Evolutionary conservation across 352 stramenopile species (phyloP), one percentile per base, ranked within the genome.

Genomic region (Peronospora farinosa): DNA sequence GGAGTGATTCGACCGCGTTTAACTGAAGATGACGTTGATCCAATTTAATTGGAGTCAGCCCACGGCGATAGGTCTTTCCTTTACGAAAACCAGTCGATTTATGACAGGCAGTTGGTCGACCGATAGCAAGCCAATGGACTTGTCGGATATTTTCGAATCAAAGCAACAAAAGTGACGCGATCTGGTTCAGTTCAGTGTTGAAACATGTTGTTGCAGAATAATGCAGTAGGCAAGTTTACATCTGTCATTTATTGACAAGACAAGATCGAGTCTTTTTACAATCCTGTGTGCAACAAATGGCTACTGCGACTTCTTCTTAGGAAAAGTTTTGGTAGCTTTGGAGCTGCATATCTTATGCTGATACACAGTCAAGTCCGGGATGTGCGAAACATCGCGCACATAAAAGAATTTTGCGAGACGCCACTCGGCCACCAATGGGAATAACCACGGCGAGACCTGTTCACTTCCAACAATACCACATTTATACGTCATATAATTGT

Each of bases 351-450:
- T 42, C 57, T 88, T 63, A 63, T 89, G 61, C 45, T 92, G 78
- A 59, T 74, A 82, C n/a, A 90, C 63, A 38, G 84, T 85, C 57
- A 93, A 54, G 53, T 93, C 80, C 8, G 74, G 67, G 32, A 93
- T 88, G 56, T 76, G 60, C 8, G 83, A 87, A 51, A 82, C 74
- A 43, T 93, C 83, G 7, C 80, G 80, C 28, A 92, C 48, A 62
- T 78, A 88, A 31, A 90, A 74, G 35, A 72, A 70, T 47, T 78
- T 74, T 2, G 65, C 78, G 17, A 90, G 21, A 5, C 51, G 35
- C 32, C 63, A 75, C 40, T 72, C 49, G n/a, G 63, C 54, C 40
- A 92, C 55, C 16, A 53, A 13, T 8, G 82, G 79, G 23, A 92
- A 92, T 23, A 88, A 46, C 54, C 57, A 71, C 23, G 68, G 49